A percentile compares a stretch with the other conserved stretches of the same genome.
Conservation (phyloP, 1,284 basidiomycete genomes). For the Ustanciosporium gigantosporum region DNA sequence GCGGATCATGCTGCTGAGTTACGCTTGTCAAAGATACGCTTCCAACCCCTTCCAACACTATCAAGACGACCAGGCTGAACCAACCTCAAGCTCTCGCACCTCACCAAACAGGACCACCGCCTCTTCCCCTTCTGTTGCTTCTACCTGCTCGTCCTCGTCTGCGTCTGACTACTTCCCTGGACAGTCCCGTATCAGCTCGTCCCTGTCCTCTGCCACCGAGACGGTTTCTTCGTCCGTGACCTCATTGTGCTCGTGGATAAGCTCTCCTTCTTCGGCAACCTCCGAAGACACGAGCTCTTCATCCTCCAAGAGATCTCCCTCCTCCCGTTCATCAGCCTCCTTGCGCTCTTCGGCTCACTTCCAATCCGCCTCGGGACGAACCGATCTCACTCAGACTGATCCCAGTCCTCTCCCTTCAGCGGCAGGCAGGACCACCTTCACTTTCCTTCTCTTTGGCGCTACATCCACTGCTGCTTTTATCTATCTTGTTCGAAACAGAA, state of each 20-base stretch:
- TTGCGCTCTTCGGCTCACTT: no score
- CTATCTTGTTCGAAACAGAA: slow-evolving; percentile 12
- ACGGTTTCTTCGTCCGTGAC: background rate
- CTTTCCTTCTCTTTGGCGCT: slow-evolving; percentile 31
- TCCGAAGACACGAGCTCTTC: background rate
- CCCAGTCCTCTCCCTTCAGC: no score
- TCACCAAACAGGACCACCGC: no score
- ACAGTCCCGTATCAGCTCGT: no score
- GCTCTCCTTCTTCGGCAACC: background rate
- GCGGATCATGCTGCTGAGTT: slow-evolving; percentile 1
- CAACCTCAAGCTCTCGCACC: background rate
- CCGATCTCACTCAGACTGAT: no score
- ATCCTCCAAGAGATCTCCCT: no score
- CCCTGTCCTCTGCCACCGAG: no score
- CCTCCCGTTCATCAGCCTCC: no score
- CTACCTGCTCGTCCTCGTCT: no score
- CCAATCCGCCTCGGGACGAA: no score
- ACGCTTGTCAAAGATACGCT: background rate
- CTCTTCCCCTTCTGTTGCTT: no score
- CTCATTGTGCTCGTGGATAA: background rate
- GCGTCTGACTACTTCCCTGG: no score
- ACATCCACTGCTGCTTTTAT: slow-evolving; percentile 14
- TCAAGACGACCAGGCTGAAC: background rate
- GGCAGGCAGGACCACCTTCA: slow-evolving; percentile 26
- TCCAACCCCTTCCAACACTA: background rate